These are phyloP conservation scores for Dictyostelium capitatum DNA, from an alignment of 78 protist genomes.

Conservation along the genomic window DNA sequence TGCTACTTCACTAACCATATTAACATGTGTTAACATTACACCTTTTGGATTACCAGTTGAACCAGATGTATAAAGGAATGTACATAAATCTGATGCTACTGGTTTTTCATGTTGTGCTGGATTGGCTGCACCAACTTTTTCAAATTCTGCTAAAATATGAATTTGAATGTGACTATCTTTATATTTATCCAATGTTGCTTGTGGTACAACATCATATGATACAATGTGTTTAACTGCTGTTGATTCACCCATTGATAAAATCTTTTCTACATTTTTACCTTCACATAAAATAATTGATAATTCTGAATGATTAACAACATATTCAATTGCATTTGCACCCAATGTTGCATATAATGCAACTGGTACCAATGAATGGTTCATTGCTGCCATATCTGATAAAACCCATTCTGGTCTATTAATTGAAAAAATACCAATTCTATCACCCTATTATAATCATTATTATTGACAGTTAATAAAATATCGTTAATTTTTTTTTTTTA, in stretches of 20 bases:
- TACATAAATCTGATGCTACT: slow-evolving; percentile 76
- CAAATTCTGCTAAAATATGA: slow-evolving; percentile 34
- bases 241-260: neutral
- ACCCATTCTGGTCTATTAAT: slow-evolving; percentile 90
- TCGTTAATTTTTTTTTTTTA: neutral
- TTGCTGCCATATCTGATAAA: slow-evolving; percentile 77
- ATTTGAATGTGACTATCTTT: slow-evolving; percentile 21
- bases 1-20: slow-evolving; percentile 61
- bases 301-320: slow-evolving; percentile 82
- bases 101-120: slow-evolving; percentile 39
- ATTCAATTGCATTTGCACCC: slow-evolving; percentile 84
- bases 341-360: slow-evolving; percentile 83
- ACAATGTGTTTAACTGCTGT: slow-evolving; percentile 27
- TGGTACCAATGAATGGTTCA: slow-evolving; percentile 45
- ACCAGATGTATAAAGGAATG: slow-evolving; percentile 96
- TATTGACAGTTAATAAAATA: neutral
- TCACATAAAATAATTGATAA: slow-evolving; percentile 59
- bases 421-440: slow-evolving; percentile 79
- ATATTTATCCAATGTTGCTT: slow-evolving; percentile 25
- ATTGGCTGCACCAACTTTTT: slow-evolving; percentile 12
- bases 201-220: slow-evolving; percentile 32
- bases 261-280: slow-evolving; percentile 48
- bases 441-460: slow-evolving; percentile 1
- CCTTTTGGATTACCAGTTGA: slow-evolving; percentile 97
- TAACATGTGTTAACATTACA: slow-evolving; percentile 64